phyloP scores from a whole-genome alignment of 306 rosid genomes.

The Purshia tridentata region DNA sequence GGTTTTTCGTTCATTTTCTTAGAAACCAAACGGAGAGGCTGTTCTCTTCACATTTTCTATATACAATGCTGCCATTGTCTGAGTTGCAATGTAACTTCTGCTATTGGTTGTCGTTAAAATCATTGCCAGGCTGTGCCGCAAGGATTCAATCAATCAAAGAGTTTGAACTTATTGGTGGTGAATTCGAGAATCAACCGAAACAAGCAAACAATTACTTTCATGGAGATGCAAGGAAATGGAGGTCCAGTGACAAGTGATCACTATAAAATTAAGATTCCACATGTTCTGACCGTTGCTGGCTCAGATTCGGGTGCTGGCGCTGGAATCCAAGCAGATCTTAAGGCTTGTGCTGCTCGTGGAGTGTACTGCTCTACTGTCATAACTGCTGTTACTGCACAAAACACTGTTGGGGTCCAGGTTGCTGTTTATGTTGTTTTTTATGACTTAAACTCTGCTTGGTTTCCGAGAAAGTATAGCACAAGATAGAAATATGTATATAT shows the following conservation, averaged over 20 bases:
- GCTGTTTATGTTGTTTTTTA: constrained; percentile 19
- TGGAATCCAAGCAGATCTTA: constrained; percentile 93
- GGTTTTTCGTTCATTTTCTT: background rate
- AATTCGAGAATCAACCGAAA: constrained; percentile 5
- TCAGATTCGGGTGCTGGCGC: constrained; percentile 95
- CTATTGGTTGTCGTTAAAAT: background rate
- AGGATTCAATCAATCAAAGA: constrained; percentile 20
- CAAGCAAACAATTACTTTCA: background rate
- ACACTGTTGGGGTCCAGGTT: constrained; percentile 94
- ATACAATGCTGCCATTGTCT: background rate
- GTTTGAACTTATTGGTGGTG: constrained; percentile 5
- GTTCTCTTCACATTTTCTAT: too few species aligned
- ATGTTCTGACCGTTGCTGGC: constrained; percentile 78
- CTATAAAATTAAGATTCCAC: constrained; percentile 48
- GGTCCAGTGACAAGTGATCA: constrained; percentile 19
- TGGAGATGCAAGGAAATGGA: constrained; percentile 39
- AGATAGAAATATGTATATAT: background rate
- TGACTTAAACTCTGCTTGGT: constrained; percentile 1
- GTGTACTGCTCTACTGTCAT: constrained; percentile 93
- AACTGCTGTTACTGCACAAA: constrained; percentile 91
- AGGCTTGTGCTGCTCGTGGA: constrained; percentile 77
- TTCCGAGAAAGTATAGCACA: background rate
- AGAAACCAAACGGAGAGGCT: too few species aligned
- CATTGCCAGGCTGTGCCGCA: background rate
- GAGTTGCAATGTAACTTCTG: background rate